A percentile compares a stretch with the other conserved stretches of the same genome.
These are phyloP conservation scores for Cucurbita pepo DNA, from an alignment of 306 rosid species.

Conservation along the genomic window DNA sequence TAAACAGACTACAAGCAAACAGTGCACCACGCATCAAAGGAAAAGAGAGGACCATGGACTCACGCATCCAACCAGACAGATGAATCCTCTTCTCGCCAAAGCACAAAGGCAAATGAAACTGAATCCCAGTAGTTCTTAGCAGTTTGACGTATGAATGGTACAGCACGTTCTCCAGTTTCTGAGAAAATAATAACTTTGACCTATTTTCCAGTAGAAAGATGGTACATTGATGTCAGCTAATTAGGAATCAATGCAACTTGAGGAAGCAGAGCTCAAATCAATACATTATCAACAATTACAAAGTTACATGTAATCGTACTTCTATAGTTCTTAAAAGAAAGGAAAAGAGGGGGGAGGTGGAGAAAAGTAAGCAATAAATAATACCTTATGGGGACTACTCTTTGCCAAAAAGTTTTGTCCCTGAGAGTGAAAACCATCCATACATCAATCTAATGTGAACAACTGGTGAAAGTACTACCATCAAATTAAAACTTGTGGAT, in stretches of 20 bases:
- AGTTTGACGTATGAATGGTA: slow-evolving; percentile 62
- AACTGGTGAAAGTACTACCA: not conserved
- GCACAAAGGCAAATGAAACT: slow-evolving; percentile 79
- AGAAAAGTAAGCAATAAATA: not conserved
- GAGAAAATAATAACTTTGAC: slow-evolving; percentile 73
- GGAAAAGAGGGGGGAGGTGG: not conserved
- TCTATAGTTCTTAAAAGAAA: not conserved
- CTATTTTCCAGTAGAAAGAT: slow-evolving; percentile 24
- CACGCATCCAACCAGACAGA: slow-evolving; percentile 73
- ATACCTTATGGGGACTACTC: slow-evolving; percentile 66
- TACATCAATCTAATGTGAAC: slow-evolving; percentile 5
- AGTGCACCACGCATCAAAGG: not conserved
- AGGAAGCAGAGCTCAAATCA: slow-evolving; percentile 2
- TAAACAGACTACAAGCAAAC: not conserved
- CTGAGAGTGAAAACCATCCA: slow-evolving; percentile 31
- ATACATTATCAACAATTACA: not conserved
- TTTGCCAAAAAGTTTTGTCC: slow-evolving; percentile 55
- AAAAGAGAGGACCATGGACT: slow-evolving; percentile 18
- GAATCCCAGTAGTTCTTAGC: slow-evolving; percentile 56
- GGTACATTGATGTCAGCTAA: not conserved
- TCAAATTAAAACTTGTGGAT: not conserved
- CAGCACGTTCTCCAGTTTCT: slow-evolving; percentile 70
- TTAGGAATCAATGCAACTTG: slow-evolving; percentile 2
- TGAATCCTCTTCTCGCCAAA: slow-evolving; percentile 81
- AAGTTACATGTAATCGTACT: not conserved